These are phyloP conservation scores for Akanthomyces muscarius DNA, from an alignment of 2,329 filamentous ascomycete species.

Conservation along the genomic window DNA sequence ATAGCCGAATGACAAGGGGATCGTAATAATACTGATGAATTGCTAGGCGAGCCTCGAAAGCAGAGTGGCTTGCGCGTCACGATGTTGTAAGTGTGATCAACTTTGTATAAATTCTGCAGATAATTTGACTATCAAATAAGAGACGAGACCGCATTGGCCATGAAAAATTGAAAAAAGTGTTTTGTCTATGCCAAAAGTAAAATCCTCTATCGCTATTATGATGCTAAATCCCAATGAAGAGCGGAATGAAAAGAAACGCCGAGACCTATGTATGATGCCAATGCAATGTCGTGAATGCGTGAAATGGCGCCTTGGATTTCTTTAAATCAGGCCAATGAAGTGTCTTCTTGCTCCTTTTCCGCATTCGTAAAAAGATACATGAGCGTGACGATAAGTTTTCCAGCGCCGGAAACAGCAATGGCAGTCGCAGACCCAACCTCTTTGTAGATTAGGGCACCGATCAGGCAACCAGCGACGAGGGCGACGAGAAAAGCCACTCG, in stretches of 20 bases:
- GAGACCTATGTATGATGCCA: background rate
- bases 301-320: background rate
- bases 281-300: background rate
- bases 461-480: slow-evolving; percentile 45
- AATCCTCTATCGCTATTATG: background rate
- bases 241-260: background rate
- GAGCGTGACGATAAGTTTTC: slow-evolving; percentile 42
- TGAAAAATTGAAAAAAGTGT: background rate
- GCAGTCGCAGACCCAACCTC: slow-evolving; percentile 39
- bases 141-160: no score
- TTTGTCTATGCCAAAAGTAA: background rate
- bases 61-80: no score
- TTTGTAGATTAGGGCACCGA: slow-evolving; percentile 48
- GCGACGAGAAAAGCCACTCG: slow-evolving; percentile 46
- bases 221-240: background rate
- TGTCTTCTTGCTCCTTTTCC: slow-evolving; percentile 25
- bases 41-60: no score
- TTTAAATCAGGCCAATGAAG: background rate
- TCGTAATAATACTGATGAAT: no score
- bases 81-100: no score
- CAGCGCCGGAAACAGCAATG: slow-evolving; percentile 40
- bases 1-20: no score
- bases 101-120: no score
- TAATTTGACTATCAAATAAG: no score
- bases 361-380: slow-evolving; percentile 42